phyloP scores from a whole-genome alignment of 1,139 yeast genomes.

The Saccharomyces pastorianus region DNA sequence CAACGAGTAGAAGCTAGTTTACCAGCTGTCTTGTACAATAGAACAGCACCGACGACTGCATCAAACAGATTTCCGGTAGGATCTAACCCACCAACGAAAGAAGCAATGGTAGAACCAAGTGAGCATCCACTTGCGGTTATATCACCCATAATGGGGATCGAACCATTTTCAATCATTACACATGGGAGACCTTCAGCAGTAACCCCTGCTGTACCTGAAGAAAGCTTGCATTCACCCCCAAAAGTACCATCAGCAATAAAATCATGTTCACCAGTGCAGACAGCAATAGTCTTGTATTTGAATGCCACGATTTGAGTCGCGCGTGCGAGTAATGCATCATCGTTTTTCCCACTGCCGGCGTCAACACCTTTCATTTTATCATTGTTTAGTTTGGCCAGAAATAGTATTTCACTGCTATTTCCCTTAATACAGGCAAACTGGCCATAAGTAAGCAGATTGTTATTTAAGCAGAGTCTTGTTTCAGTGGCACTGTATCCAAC shows the following conservation, averaged over 20 bases:
- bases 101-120: constrained; percentile 64
- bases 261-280: constrained; percentile 56
- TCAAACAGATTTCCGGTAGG: constrained; percentile 32
- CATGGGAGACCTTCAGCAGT: constrained; percentile 29
- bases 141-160: constrained; percentile 56
- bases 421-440: constrained; percentile 73
- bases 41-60: constrained; percentile 54
- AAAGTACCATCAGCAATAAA: constrained; percentile 39
- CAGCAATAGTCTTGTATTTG: constrained; percentile 55
- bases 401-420: constrained; percentile 71
- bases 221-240: constrained; percentile 20
- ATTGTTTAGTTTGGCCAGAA: constrained; percentile 35
- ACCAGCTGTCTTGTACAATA: constrained; percentile 61
- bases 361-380: constrained; percentile 71
- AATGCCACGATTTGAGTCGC: constrained; percentile 49
- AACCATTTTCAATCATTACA: constrained; percentile 42
- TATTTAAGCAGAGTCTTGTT: constrained; percentile 45
- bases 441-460: constrained; percentile 46
- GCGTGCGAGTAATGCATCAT: constrained; percentile 24
- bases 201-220: constrained; percentile 15
- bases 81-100: constrained; percentile 45
- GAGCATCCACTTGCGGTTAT: constrained; percentile 92
- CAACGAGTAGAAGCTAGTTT: constrained; percentile 36
- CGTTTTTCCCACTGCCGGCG: constrained; percentile 36
- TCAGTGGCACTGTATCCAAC: constrained; percentile 87